Evolutionary conservation across 2,329 filamentous ascomycete species (phyloP), one percentile per base, ranked within the genome.

Genomic region (Aspergillus sp.): DNA sequence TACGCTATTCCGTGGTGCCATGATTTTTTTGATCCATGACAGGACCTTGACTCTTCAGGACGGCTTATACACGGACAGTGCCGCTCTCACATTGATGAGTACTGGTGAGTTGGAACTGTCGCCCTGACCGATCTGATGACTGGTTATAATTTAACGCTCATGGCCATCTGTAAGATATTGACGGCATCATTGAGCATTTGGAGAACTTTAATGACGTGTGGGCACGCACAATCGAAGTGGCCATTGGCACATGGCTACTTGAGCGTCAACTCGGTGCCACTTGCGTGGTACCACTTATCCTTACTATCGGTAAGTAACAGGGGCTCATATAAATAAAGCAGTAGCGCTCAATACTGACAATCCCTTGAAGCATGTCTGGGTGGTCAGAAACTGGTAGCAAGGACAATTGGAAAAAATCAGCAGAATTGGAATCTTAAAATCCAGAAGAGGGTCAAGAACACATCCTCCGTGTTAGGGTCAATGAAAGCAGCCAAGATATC

Each of bases 401-500:
- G 19, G 19, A 19, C 19, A 19, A 19, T 19, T 19, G 19, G 19
- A 4, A 4, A 19, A 19, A 19, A 19, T 3, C 67, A 70, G 36
- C 60, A 57, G 30, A 40, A 48, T n/a, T 74, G 71, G 71, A 61
- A 71, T 30, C 58, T 62, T 13, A 64, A 64, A 10, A 67, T 70
- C 5, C 61, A 73, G 50, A 55, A 60, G 13, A 63, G 71, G 2
- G 61, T 74, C 6, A 62, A 58, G 5, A 56, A 63, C 26, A 74
- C 68, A 0, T 52, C 64, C 7, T 62, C 61, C 19, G 63, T 68
- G 10, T 52, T 73, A 0, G 60, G 57, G 1, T 59, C 57, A 31
- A 70, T 74, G 53, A 71, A 71, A 45, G 60, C 56, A 19, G 53
- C 72, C 37, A 71, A 69, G 42, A 58, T 68, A 8, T 59, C 65